Percentiles rank a stretch among this genome's conserved stretches.
Evolutionary conservation across 2,329 filamentous ascomycete genomes (phyloP).

Genomic region (Raffaelea deltoideospora): DNA sequence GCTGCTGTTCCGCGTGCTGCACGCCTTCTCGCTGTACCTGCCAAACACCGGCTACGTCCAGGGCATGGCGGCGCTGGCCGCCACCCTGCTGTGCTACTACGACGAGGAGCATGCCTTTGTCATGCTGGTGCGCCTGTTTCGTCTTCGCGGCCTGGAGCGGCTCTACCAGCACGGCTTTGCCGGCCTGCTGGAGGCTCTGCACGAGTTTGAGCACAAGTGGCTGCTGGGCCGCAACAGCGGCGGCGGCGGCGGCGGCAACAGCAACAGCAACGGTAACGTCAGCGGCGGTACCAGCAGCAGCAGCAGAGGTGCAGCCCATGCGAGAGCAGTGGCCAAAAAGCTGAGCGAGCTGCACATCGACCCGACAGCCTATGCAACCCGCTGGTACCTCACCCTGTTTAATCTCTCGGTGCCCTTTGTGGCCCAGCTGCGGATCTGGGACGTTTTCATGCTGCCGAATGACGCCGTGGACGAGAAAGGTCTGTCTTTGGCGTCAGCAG

Average conservation of each 20-base stretch:
- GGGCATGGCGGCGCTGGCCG: constrained; percentile 88
- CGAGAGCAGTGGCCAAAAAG: constrained; percentile 50
- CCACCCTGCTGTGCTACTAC: constrained; percentile 89
- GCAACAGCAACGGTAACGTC: no score
- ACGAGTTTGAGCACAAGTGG: constrained; percentile 78
- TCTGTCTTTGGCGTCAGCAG: no score
- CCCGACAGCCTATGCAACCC: constrained; percentile 83
- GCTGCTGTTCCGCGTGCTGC: constrained; percentile 80
- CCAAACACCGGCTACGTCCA: constrained; percentile 90
- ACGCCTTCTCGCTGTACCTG: constrained; percentile 82
- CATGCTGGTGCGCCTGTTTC: constrained; percentile 93
- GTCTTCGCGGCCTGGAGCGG: constrained; percentile 68
- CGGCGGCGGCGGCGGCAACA: no score
- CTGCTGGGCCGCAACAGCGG: constrained; percentile 57
- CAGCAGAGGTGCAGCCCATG: no score
- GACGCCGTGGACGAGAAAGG: not conserved
- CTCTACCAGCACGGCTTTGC: constrained; percentile 75
- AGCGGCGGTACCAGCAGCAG: no score
- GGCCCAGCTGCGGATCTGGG: constrained; percentile 91
- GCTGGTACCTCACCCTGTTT: constrained; percentile 96
- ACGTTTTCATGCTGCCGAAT: constrained; percentile 69
- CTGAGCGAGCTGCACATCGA: constrained; percentile 68
- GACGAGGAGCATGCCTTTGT: constrained; percentile 90
- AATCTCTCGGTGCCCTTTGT: constrained; percentile 92
- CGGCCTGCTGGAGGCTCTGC: constrained; percentile 72